Base-by-base conservation (phyloP, 179 eudicot genomes). In the Heliamphora pulchella region DNA sequence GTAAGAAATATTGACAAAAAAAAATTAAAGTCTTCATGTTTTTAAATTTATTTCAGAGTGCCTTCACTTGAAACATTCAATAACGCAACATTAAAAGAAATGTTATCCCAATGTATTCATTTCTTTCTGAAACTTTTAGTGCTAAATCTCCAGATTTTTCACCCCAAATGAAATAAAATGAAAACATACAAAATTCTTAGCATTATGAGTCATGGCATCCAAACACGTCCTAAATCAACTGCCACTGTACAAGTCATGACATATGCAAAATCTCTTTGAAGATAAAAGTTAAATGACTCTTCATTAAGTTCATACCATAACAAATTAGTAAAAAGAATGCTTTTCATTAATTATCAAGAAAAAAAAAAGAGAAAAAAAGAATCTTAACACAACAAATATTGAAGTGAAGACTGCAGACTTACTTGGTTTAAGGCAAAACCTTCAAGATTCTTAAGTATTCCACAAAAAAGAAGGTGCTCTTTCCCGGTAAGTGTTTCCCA, bases 401-500 rank as follows among this genome's bases (percentile, higher is more conserved):
- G 39, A 11, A 63, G 62, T n/a, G 59, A 73, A 46, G 74, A 53
- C 9, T 69, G 14, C 48, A 8, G 41, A 87, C 88, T 87, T 86
- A 91, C 98, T 88, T 88, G 87, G 66, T 78, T 78, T 67, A 95
- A 85, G 78, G 88, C 88, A 74, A 84, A 77, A 11, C 98, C 98
- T 87, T 88, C 89, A 62, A 95, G 97, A 82, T 93, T 93, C 82
- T 95, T 95, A 76, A 95, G 95, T 74, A 97, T 90, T 46, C 98
- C 98, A 87, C 93, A 95, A 82, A 95, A 95, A 69, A 95, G 83
- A 31, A 95, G 88, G 80, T 95, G 98, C 81, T 95, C 97, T 83
- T 92, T 88, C 77, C 94, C 97, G n/a, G 98, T 95, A 73, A 95
- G 83, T 55, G 89, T 87, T 75, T 89, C 97, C 98, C 98, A 95